These are phyloP conservation scores for Aspergillus fumigatus DNA, from an alignment of 2,329 filamentous ascomycete genomes.

Conservation along the genomic window DNA sequence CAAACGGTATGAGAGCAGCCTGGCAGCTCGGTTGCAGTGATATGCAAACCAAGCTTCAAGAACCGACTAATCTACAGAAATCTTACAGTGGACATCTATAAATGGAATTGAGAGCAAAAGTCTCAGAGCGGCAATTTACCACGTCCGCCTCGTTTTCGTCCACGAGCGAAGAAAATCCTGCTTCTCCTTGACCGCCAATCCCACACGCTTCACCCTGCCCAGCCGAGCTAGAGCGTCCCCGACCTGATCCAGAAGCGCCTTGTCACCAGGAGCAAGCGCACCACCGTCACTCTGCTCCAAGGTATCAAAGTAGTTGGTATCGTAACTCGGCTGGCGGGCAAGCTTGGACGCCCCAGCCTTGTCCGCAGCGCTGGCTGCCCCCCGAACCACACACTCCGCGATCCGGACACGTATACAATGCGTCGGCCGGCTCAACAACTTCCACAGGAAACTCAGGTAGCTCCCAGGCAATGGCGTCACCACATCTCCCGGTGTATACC, in stretches of 20 bases:
- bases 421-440: slow-evolving; percentile 74
- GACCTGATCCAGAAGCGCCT: slow-evolving; percentile 68
- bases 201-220: slow-evolving; percentile 83
- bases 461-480: slow-evolving; percentile 81
- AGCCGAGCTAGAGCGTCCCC: slow-evolving; percentile 83
- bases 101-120: background rate
- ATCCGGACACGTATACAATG: slow-evolving; percentile 90
- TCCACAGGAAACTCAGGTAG: slow-evolving; percentile 75
- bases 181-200: slow-evolving; percentile 79
- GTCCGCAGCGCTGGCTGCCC: slow-evolving; percentile 19
- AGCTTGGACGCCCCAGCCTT: slow-evolving; percentile 10
- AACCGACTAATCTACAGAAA: background rate
- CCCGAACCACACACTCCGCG: slow-evolving; percentile 60
- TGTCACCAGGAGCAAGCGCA: slow-evolving; percentile 53
- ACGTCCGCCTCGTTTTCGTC: slow-evolving; percentile 41
- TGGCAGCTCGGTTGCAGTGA: background rate
- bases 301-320: slow-evolving; percentile 45
- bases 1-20: too few relatives aligned
- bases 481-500: slow-evolving; percentile 83
- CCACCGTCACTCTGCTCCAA: slow-evolving; percentile 33
- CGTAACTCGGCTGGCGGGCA: slow-evolving; percentile 32
- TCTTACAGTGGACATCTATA: background rate
- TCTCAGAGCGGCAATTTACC: slow-evolving; percentile 11
- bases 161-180: slow-evolving; percentile 72
- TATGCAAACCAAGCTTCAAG: background rate